Conservation (phyloP, 352 stramenopile species). For the Plasmopara muralis region DNA sequence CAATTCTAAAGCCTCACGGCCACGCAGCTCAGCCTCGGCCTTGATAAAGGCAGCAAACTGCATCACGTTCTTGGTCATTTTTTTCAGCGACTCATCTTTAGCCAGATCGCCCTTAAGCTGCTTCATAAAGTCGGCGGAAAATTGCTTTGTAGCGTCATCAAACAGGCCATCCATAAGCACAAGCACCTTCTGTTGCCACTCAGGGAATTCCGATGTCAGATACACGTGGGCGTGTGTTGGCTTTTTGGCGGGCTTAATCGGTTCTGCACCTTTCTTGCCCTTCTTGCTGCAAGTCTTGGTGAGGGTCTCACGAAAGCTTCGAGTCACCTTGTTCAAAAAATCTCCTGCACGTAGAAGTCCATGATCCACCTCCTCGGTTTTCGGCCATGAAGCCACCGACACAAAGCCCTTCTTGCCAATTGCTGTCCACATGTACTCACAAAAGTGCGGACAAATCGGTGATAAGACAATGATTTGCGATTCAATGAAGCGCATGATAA, state of each 20-base stretch:
- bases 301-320: conserved; percentile 85
- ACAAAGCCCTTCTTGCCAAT: conserved; percentile 91
- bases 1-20: conserved; percentile 89
- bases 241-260: conserved; percentile 79
- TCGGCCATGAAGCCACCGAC: conserved; percentile 85
- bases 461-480: conserved; percentile 91
- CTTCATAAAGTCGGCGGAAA: conserved; percentile 85
- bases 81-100: conserved; percentile 78
- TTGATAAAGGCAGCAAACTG: conserved; percentile 96
- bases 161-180: conserved; percentile 73
- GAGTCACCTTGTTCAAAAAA: conserved; percentile 90
- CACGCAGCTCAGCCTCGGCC: conserved; percentile 88
- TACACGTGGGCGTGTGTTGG: conserved; percentile 83
- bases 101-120: conserved; percentile 70
- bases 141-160: conserved; percentile 51
- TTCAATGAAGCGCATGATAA: conserved; percentile 93
- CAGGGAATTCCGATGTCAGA: conserved; percentile 76
- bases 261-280: conserved; percentile 68
- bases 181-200: conserved; percentile 82
- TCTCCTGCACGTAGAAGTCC: conserved; percentile 89
- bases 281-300: conserved; percentile 80
- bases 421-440: conserved; percentile 90
- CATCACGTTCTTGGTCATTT: conserved; percentile 93
- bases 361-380: conserved; percentile 85
- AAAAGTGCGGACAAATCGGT: conserved; percentile 94